Evolutionary conservation across 176 grass and related monocot genomes (phyloP), one percentile per base, ranked within the genome.

Genomic region (Oryza glumipatula): DNA sequence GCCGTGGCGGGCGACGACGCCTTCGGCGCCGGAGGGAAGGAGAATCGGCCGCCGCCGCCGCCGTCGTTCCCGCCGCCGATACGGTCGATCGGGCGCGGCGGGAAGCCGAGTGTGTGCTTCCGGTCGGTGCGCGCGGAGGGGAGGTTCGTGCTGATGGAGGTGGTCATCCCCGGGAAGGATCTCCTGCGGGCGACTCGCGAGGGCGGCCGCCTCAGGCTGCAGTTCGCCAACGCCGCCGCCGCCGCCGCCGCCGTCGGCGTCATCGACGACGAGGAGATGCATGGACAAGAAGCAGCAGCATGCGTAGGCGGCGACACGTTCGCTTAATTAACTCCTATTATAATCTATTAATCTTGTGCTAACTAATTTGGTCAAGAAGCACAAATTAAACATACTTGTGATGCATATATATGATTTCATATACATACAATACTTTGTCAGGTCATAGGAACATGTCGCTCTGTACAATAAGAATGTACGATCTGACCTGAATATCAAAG

Each of bases 51-150:
- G n/a, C 58, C 60, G 73, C 8, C 70, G 73, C 11, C 70, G 61
- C 16, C 71, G 61, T 52, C 49, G 54, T 95, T 95, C 73, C 94
- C 94, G 49, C 94, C 94, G 30, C 94, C 94, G 54, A 93, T 95
- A 82, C 70, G 88, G 26, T 90, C 90, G 32, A 91, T 95, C 67
- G 83, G 83, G 68, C 81, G 82, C 72, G 84, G 79, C 49, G 91
- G 91, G 32, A 95, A 95, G 83, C 86, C 91, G 35, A 35, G 49
- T 72, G 67, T 95, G 48, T 93, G 83, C 87, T 95, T 95, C 75
- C 73, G 86, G 35, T 87, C 94, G 23, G 76, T 81, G 38, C 83
- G 94, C 5, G 86, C 80, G 35, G 88, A 89, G 0, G 91, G 94
- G 11, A 73, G 91, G 63, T 93, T 95, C 82, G 91, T 95, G 47